These are phyloP conservation scores for Quercus wislizeni DNA, from an alignment of 306 rosid species.

Conservation along the genomic window DNA sequence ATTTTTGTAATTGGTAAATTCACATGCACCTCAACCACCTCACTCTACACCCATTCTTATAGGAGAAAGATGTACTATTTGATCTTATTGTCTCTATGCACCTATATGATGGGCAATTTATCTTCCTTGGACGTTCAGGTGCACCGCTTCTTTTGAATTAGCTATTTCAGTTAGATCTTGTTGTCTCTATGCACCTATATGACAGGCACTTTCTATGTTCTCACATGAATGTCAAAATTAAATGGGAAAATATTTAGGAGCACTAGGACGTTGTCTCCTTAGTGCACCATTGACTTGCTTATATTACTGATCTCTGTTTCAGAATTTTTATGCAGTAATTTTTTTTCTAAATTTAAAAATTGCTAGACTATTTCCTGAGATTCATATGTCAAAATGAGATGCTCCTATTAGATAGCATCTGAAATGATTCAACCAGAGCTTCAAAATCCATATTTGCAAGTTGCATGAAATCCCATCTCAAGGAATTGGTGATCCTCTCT, in stretches of 20 bases:
- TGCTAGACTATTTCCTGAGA: background rate
- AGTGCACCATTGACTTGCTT: background rate
- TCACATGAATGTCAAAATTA: background rate
- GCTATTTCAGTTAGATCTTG: too few species aligned
- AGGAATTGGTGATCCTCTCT: background rate
- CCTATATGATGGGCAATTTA: background rate
- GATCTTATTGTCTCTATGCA: background rate
- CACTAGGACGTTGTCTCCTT: background rate
- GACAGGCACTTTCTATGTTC: background rate
- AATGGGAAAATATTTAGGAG: background rate
- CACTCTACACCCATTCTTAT: too few species aligned
- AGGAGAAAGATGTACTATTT: too few species aligned
- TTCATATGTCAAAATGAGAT: background rate
- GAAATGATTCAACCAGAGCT: background rate
- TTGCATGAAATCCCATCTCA: background rate
- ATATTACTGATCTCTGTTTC: background rate
- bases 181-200: too few species aligned
- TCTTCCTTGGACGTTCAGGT: background rate
- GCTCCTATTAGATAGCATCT: background rate
- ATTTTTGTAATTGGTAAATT: too few species aligned
- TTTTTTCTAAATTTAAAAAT: background rate
- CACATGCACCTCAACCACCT: too few species aligned
- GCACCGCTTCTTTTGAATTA: background rate
- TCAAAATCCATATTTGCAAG: background rate
- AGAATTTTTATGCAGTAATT: background rate